A percentile compares a stretch with the other conserved stretches of the same genome.
Evolutionary conservation across 768 basidiomycete genomes (phyloP).

Genomic region (Gymnopilus junonius): DNA sequence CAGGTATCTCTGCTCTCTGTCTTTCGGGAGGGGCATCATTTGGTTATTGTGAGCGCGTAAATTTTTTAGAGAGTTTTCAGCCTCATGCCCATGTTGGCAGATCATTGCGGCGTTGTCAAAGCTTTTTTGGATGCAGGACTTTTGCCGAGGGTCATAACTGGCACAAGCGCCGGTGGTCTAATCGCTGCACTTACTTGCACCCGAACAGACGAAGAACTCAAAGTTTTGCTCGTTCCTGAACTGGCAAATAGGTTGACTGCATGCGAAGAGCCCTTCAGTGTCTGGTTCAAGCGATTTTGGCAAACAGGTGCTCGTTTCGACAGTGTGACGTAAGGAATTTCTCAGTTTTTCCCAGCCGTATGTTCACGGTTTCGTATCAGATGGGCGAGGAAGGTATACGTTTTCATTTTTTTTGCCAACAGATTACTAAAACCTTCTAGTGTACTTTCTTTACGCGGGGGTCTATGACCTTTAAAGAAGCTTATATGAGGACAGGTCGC

Average conservation of each 20-base stretch:
- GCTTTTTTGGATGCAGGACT: constrained; percentile 88
- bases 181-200: constrained; percentile 80
- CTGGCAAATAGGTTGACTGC: constrained; percentile 85
- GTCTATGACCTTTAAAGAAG: constrained; percentile 94
- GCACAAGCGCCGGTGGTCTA: constrained; percentile 92
- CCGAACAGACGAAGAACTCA: constrained; percentile 87
- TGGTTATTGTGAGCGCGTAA: constrained; percentile 76
- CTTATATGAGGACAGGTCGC: constrained; percentile 90
- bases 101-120: constrained; percentile 90
- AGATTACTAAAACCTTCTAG: constrained; percentile 38
- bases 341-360: constrained; percentile 2
- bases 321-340: constrained; percentile 54
- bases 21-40: constrained; percentile 96
- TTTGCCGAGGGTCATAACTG: constrained; percentile 91
- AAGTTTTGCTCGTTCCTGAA: constrained; percentile 74
- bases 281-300: constrained; percentile 77
- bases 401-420: not conserved
- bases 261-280: constrained; percentile 73
- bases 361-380: constrained; percentile 28
- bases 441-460: constrained; percentile 90
- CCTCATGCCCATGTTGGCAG: constrained; percentile 36
- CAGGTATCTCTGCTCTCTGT: constrained; percentile 83
- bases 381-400: constrained; percentile 87
- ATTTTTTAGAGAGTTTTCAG: not conserved
- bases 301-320: constrained; percentile 96